phyloP scores from a whole-genome alignment of 2,329 filamentous ascomycete species.

The Colletotrichum sublineola region DNA sequence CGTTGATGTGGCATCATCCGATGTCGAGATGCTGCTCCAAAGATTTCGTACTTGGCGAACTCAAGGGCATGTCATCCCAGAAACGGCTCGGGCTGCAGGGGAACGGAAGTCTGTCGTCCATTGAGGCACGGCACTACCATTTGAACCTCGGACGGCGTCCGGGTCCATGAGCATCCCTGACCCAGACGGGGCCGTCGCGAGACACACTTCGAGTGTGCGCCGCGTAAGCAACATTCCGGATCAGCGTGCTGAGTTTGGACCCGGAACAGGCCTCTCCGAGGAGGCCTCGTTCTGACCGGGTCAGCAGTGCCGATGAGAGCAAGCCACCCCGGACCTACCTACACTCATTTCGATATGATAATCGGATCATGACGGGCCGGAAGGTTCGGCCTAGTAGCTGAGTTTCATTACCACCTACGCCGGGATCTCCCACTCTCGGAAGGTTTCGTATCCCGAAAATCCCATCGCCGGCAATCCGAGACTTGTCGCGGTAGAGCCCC shows the following conservation, averaged over 20 bases:
- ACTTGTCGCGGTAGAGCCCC: background rate
- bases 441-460: background rate
- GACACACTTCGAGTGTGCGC: background rate
- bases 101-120: background rate
- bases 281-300: background rate
- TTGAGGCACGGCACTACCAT: background rate
- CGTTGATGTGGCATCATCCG: background rate
- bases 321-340: slow-evolving; percentile 18
- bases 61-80: background rate
- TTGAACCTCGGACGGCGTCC: slow-evolving; percentile 4
- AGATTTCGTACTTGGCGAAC: slow-evolving; percentile 4
- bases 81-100: slow-evolving; percentile 4
- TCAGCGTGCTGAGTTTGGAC: background rate
- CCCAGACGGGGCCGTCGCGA: background rate
- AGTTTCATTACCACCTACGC: background rate
- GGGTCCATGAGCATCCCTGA: background rate
- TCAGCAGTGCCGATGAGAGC: background rate
- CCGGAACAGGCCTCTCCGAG: slow-evolving; percentile 1
- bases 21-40: background rate
- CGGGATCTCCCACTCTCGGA: background rate
- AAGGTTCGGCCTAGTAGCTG: slow-evolving; percentile 12
- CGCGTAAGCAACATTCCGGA: background rate
- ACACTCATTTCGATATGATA: background rate
- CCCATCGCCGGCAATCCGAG: background rate
- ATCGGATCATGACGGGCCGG: slow-evolving; percentile 29